Evolutionary conservation across 1,284 basidiomycete species (phyloP), one percentile per base, ranked within the genome.

Genomic region (Tranzscheliella williamsii): DNA sequence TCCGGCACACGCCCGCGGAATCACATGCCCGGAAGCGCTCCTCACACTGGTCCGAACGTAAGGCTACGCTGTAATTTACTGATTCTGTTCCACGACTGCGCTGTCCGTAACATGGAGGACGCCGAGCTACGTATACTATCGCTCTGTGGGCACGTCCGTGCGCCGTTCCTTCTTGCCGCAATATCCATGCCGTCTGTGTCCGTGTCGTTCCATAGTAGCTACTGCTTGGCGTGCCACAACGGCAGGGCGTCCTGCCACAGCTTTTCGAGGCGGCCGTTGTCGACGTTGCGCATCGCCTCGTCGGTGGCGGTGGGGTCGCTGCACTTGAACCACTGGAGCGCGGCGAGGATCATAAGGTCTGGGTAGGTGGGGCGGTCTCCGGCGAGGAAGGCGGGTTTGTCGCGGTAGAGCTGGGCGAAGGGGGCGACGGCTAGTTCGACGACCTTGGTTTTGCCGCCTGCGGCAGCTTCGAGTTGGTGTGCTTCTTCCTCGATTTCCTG

Each of bases 291-390:
- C 13, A 61, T 27, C 5, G 35, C 57, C 5, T 40, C 16, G 4
- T 46, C 30, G 24, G 53, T 54, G 0, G 51, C 51, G 0, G 39
- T 30, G 0, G 11, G 12, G n/a, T 50, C 50, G 2, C 47, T 43
- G 27, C 57, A 55, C 17, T 46, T 50, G 38, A 38, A 51, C 57
- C 57, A 61, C 29, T 61, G 57, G 29, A 61, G 23, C 12, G 38
- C 23, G 11, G 40, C 51, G 8, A 61, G 13, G 7, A 40, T n/a
- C 12, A 47, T 55, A 4, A 61, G 4, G 29, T 61, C 57, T 2
- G 57, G 51, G 18, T 61, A 61, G 24, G 47, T 39, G 0, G 51
- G 33, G 4, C 26, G 31, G 2, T 55, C 44, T 7, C 51, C 57
- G 8, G 42, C 43, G 5, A 61, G 54, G 3, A 35, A 9, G 1